Evolutionary conservation across 805 yeast genomes (phyloP), one percentile per base, ranked within the genome.

Genomic region (Blastobotrys peoriensis): DNA sequence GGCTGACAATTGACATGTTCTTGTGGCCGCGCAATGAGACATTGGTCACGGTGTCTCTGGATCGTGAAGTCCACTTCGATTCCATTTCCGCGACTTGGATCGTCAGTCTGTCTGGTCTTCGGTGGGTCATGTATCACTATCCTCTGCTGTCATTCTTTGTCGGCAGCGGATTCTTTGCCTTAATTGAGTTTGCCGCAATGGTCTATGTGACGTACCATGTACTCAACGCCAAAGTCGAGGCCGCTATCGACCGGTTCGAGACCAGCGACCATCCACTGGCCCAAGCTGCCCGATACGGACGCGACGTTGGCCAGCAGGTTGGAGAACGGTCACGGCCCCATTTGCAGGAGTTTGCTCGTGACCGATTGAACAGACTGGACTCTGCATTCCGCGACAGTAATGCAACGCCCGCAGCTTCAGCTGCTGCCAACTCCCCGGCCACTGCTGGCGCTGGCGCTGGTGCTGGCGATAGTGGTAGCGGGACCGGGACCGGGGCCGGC

Each of bases 81-180:
- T 39, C 40, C 8, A 61, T 62, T 9, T 25, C 38, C 9, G 41
- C 60, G 18, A 49, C 41, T 4, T 58, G 56, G 55, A 36, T 46
- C 4, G 63, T 57, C 16, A 41, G 59, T 40, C 61, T 64, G 66
- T 43, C 41, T 9, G 66, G 66, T 13, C 23, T 62, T 6, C 51
- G 65, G 17, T 62, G 56, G 41, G 45, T 56, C 15, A 55, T 62
- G 62, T 49, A 61, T 39, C 47, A 60, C 16, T 53, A 55, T 42
- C 41, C 54, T 8, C 5, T 56, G 15, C 27, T 48, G 2, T 43
- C 53, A 21, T 58, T 58, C 37, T 19, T 57, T 2, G 30, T 57
- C 17, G 63, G 60, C 5, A 57, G 58, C 3, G 33, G 45, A 5
- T 17, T 52, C 18, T 51, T 61, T 25, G 30, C 30, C 8, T 8